Evolutionary conservation across 768 basidiomycete genomes (phyloP), one percentile per base, ranked within the genome.

Genomic region (Arthromyces matolae): DNA sequence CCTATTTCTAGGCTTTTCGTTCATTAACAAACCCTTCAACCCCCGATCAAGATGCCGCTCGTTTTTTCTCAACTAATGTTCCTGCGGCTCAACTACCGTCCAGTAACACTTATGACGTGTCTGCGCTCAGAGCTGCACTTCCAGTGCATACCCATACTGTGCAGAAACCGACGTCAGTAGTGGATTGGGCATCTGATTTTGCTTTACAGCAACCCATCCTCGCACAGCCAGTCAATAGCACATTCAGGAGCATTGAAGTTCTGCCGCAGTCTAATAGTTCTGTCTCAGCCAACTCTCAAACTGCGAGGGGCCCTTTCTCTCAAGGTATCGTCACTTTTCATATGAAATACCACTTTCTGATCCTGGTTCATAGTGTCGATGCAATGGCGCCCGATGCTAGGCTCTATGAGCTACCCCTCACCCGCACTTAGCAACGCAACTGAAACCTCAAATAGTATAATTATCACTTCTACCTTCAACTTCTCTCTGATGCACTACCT

Each of bases 1-100:
- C n/a, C n/a, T n/a, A n/a, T n/a, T n/a, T n/a, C n/a, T 47, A 89
- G 85, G 62, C 63, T 2, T 89, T 89, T 64, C 81, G 83, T 42
- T 76, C 83, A 8, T 78, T 79, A 41, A 43, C 64, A 22, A 64
- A 67, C 31, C 52, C 69, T 28, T 63, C 67, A 24, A 70, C 69
- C 32, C 64, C 77, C 43, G 77, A 78, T 50, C 77, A 83, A 62
- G 88, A 89, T 58, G 86, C 83, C 4, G 73, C 83, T 13, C 78
- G 70, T 33, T 91, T 92, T 71, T 89, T 90, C 62, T 70, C 75
- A 46, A 27, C 63, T 56, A 53, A 64, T 50, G n/a, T 58, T 50
- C 47, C 64, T 47, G 47, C 63, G 36, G 55, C 64, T 18, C 71
- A 72, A 25, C 54, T 72, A 25, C 37, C 70, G n/a, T 48, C 65